Conservation (phyloP, 495 filamentous ascomycete genomes). For the Penicillium pulvis region DNA sequence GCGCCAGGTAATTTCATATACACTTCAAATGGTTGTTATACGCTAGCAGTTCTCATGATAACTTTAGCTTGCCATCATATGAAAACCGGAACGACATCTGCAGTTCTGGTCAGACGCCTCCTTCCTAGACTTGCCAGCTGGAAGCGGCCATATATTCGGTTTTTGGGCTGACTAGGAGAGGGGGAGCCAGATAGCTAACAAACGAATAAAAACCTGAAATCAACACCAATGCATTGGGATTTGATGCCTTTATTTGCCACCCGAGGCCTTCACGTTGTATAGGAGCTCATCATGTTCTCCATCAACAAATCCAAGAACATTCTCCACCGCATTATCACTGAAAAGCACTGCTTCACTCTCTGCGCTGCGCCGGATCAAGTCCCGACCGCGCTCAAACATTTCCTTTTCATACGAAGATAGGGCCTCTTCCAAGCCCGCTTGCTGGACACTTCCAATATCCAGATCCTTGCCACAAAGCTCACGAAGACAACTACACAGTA, state of each 20-base stretch:
- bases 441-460: neutral
- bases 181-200: too few species aligned
- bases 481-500: constrained; percentile 24
- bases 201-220: too few species aligned
- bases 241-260: constrained; percentile 15
- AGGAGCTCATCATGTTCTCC: constrained; percentile 1
- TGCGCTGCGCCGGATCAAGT: constrained; percentile 7
- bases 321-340: constrained; percentile 7
- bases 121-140: too few species aligned
- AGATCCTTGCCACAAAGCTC: constrained; percentile 9
- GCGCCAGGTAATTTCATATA: too few species aligned
- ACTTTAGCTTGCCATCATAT: too few species aligned
- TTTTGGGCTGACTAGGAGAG: too few species aligned
- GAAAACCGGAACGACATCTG: too few species aligned
- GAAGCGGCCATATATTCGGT: too few species aligned
- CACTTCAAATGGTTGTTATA: too few species aligned
- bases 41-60: too few species aligned
- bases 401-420: constrained; percentile 1
- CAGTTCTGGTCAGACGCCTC: too few species aligned
- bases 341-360: constrained; percentile 6
- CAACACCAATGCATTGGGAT: too few species aligned
- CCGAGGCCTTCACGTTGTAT: constrained; percentile 12
- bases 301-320: constrained; percentile 4
- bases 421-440: neutral
- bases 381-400: constrained; percentile 7